These are phyloP conservation scores for Penicillium crustosum DNA, from an alignment of 2,329 filamentous ascomycete genomes.

Conservation along the genomic window DNA sequence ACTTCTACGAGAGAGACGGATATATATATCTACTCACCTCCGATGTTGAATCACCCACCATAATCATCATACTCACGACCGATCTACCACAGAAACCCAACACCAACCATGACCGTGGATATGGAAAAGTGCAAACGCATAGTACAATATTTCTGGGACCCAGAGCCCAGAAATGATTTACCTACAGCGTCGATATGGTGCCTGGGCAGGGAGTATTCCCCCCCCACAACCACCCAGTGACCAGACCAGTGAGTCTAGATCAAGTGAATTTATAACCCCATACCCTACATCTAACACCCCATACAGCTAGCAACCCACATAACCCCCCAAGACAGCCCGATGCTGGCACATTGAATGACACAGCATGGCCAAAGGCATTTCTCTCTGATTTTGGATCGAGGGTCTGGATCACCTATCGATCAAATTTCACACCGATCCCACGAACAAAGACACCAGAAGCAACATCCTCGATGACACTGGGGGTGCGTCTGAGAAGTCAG, in stretches of 20 bases:
- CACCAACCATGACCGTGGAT: slow-evolving; percentile 62
- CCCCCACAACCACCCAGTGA: slow-evolving; percentile 9
- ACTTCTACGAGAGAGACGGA: neutral
- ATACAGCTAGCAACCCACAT: neutral
- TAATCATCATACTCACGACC: neutral
- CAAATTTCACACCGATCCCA: slow-evolving; percentile 78
- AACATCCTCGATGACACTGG: slow-evolving; percentile 69
- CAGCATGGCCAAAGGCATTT: slow-evolving; percentile 75
- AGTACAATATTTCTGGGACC: slow-evolving; percentile 90
- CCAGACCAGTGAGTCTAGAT: neutral
- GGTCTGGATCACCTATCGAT: slow-evolving; percentile 96
- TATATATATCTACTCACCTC: neutral
- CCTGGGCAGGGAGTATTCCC: slow-evolving; percentile 61
- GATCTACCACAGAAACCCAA: neutral
- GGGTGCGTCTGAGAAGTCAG: slow-evolving; percentile 79
- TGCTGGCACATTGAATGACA: slow-evolving; percentile 5
- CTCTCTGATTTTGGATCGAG: slow-evolving; percentile 89
- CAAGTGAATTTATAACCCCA: neutral
- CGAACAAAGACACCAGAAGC: slow-evolving; percentile 75
- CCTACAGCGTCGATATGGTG: slow-evolving; percentile 79
- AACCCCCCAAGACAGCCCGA: neutral
- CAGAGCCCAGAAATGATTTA: slow-evolving; percentile 76
- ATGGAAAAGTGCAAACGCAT: slow-evolving; percentile 77
- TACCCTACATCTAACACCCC: neutral
- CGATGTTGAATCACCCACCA: neutral